These are phyloP conservation scores for Elsinoe batatas DNA, from an alignment of 2,329 filamentous ascomycete species.

Conservation along the genomic window DNA sequence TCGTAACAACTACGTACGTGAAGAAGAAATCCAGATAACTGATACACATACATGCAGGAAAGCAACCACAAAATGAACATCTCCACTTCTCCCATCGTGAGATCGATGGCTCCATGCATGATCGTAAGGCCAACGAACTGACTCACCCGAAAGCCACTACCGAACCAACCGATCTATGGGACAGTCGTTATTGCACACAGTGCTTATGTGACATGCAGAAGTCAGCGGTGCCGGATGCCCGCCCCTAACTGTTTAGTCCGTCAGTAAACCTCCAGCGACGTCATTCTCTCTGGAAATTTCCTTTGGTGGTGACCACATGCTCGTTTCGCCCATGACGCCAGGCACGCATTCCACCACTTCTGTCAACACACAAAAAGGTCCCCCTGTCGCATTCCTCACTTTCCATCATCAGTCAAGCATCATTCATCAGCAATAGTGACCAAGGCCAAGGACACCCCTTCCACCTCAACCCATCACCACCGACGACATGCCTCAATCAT, in stretches of 20 bases:
- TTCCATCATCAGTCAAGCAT: neutral
- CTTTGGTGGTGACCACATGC: neutral
- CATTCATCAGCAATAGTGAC: neutral
- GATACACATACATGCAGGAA: neutral
- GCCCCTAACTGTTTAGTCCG: neutral
- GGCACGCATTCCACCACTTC: neutral
- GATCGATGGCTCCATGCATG: neutral
- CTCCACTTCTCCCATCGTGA: neutral
- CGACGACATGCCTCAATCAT: slow-evolving; percentile 4
- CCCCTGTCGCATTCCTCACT: neutral
- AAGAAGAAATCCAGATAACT: neutral
- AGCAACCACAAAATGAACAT: neutral
- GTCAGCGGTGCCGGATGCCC: slow-evolving; percentile 3
- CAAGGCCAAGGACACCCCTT: neutral
- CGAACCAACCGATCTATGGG: neutral
- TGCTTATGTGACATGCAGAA: neutral
- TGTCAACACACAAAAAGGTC: slow-evolving; percentile 4
- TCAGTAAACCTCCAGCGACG: neutral
- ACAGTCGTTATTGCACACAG: neutral
- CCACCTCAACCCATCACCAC: neutral
- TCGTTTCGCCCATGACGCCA: neutral
- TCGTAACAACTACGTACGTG: neutral
- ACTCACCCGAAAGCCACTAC: slow-evolving; percentile 3
- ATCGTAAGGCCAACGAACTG: neutral
- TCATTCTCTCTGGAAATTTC: slow-evolving; percentile 7